Evolutionary conservation across 352 stramenopile genomes (phyloP).

Genomic region (Elongisporangium prolatum): DNA sequence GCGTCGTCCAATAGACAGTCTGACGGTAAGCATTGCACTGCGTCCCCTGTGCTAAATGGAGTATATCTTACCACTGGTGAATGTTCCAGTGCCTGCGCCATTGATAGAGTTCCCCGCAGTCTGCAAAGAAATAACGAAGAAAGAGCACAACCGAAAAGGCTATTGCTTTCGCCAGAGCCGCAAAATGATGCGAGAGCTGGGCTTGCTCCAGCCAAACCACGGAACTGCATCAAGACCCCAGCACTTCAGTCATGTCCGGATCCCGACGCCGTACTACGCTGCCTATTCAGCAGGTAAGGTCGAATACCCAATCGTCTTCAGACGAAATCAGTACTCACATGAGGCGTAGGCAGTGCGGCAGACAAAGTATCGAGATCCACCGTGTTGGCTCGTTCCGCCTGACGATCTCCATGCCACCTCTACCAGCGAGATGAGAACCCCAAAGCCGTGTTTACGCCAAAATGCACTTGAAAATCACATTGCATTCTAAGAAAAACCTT

Average conservation of each 20-base stretch:
- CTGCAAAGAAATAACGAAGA: constrained; percentile 16
- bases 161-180: constrained; percentile 60
- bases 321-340: background rate
- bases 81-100: background rate
- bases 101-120: background rate
- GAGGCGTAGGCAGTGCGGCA: too few relatives aligned
- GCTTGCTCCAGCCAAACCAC: constrained; percentile 1
- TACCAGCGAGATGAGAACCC: background rate
- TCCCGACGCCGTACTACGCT: background rate
- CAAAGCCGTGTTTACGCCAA: background rate
- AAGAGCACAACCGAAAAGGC: constrained; percentile 74
- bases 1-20: background rate
- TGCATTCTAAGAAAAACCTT: background rate
- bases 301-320: background rate
- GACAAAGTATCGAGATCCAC: background rate
- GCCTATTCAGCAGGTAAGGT: background rate
- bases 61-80: background rate
- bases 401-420: background rate
- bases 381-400: background rate
- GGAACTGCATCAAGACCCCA: background rate
- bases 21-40: background rate
- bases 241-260: background rate
- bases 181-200: constrained; percentile 32
- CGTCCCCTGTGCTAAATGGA: background rate
- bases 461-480: background rate